Evolutionary conservation across 1,284 basidiomycete species (phyloP).

Genomic region (Puccinia hordei): DNA sequence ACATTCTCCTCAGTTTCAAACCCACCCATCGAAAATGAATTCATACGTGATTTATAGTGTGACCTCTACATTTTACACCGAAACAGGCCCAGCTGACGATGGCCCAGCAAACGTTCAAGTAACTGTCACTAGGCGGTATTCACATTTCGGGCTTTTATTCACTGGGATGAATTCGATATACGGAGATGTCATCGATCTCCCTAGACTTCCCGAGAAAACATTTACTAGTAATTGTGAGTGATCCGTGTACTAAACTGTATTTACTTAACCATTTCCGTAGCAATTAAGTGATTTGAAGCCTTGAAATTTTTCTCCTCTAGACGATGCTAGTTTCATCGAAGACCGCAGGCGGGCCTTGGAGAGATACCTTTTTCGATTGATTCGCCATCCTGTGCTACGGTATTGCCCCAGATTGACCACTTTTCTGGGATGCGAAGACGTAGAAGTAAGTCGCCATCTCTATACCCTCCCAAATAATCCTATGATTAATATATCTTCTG

Average conservation of each 20-base stretch:
- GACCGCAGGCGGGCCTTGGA: constrained; percentile 31
- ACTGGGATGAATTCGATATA: constrained; percentile 21
- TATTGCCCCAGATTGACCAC: constrained; percentile 32
- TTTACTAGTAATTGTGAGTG: constrained; percentile 39
- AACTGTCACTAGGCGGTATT: constrained; percentile 36
- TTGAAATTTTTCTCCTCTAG: neutral
- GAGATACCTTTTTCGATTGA: constrained; percentile 30
- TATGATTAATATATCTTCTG: no score
- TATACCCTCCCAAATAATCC: neutral
- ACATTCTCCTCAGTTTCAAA: constrained; percentile 27
- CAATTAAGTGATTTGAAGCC: neutral
- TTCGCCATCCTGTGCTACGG: constrained; percentile 36
- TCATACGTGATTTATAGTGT: constrained; percentile 27
- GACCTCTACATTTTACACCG: constrained; percentile 18
- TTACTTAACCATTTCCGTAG: neutral
- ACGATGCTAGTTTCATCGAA: constrained; percentile 10
- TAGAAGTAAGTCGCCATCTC: constrained; percentile 7
- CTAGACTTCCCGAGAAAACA: constrained; percentile 31
- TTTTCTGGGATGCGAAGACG: constrained; percentile 48
- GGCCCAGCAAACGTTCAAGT: constrained; percentile 9
- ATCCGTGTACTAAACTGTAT: neutral
- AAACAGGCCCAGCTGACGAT: neutral
- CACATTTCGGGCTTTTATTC: constrained; percentile 32
- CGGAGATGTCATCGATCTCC: constrained; percentile 38
- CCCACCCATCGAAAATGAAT: neutral